Base-by-base conservation (phyloP, 108 stramenopile species). In the Epithemia pelagica region DNA sequence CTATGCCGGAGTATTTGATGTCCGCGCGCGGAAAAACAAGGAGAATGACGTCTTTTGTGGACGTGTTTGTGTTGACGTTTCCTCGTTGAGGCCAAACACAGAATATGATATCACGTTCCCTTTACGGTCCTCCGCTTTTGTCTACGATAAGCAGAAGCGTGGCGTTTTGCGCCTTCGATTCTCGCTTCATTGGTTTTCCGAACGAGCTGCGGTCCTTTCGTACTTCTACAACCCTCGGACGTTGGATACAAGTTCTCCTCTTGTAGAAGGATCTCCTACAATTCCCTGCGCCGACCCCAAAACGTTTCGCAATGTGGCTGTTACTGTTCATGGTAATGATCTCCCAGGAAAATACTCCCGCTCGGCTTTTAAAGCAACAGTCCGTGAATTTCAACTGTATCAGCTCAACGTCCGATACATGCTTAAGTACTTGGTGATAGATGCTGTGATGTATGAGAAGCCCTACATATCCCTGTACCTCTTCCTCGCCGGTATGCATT, bases 401-500 rank as follows among this genome's bases (percentile, higher is more conserved):
- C 77, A 79, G 64, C 66, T 71, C 28, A 79, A 82, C 32, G 22
- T 78, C 22, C 64, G 76, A 0, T 74, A 73, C 51, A 30, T 81
- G 27, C 29, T 68, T 5, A 76, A 81, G 66, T 63, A 71, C n/a
- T 52, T 69, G 5, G 66, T 79, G 62, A 66, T 71, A 58, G 86
- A 87, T 64, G 79, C 77, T 22, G 65, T 82, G 20, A 57, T 84
- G 21, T 91, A 79, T 55, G 79, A 79, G 59, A 76, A 80, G 56
- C 90, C 90, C 28, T 52, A 70, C 29, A 74, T 81, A 57, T 86
- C 84, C 30, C 33, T 86, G 10, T 85, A 80, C 46, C 52, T 88
- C 2, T 91, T 91, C 63, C 21, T 71, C 20, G 81, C 87, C 20
- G 84, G 80, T 62, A 86, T 88, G 83, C 80, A 86, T 65, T 84